Base-by-base conservation (phyloP, 2,329 filamentous ascomycete genomes). In the Dissoconium aciculare region DNA sequence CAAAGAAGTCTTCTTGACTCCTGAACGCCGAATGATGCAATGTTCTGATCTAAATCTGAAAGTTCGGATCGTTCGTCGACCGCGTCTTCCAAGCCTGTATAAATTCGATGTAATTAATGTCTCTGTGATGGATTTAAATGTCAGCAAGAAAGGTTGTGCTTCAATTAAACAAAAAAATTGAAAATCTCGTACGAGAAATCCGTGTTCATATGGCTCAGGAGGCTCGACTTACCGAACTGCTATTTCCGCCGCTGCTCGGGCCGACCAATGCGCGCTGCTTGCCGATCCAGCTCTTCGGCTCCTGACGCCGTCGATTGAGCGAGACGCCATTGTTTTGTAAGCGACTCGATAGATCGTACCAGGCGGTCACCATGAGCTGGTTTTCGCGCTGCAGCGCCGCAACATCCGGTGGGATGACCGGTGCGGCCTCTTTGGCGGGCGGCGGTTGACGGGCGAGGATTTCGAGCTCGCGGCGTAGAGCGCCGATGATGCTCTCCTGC, bases 251-350 rank as follows among this genome's bases (percentile, higher is more conserved):
- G 28, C 34, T 34, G 4, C 35, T 33, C 10, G 50, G 49, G 12
- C 53, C 53, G 17, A 62, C 58, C 30, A 56, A 45, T n/a, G 43
- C 50, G 51, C 81, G 69, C 64, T 89, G 81, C 62, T 80, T 84
- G 48, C 80, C 80, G 45, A 91, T 59, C 79, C 80, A 91, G 57
- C 79, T 85, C 56, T 73, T 77, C 10, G 80, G 78, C 43, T 69
- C 69, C 45, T 87, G 79, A 44, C 72, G 71, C 43, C 78, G 67
- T 42, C 82, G 64, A 50, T 84, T 78, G 39, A 91, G 58, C 32
- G 81, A 72, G 25, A 87, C 76, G 39, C 80, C 79, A 52, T 85
- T 87, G 59, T 78, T 84, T 57, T 89, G 81, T 43, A 91, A 56
- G 30, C 82, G 67, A 50, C 67, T 75, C 15, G 76, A 74, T 46